phyloP scores from a whole-genome alignment of 129 eudicot genomes.

The Sambucus nigra region DNA sequence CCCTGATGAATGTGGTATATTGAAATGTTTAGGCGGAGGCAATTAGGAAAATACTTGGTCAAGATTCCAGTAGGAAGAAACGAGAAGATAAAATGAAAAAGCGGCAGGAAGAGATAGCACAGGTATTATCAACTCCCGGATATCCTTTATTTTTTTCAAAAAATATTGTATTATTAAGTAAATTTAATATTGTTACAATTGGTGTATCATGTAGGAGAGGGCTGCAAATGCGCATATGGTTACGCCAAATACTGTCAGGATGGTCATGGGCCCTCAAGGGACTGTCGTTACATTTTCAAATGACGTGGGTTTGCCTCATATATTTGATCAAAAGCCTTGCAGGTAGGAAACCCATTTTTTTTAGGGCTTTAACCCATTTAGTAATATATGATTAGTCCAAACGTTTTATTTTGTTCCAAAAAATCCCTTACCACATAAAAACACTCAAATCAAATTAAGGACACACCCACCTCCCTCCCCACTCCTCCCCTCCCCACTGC shows the following conservation, averaged over 20 bases:
- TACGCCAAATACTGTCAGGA: slow-evolving; percentile 52
- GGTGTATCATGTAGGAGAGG: slow-evolving; percentile 46
- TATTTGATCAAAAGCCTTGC: slow-evolving; percentile 54
- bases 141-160: neutral
- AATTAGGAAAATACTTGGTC: slow-evolving; percentile 90
- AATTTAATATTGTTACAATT: neutral
- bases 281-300: slow-evolving; percentile 72
- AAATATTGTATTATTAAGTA: neutral
- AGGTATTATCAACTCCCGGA: slow-evolving; percentile 29
- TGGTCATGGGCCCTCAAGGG: slow-evolving; percentile 70
- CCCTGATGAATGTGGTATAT: slow-evolving; percentile 3
- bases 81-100: slow-evolving; percentile 86
- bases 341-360: slow-evolving; percentile 23
- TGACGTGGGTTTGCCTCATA: slow-evolving; percentile 67
- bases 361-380: too few relatives aligned
- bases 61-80: slow-evolving; percentile 88
- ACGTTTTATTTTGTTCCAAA: too few relatives aligned
- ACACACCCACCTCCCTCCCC: too few relatives aligned
- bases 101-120: slow-evolving; percentile 91
- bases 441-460: too few relatives aligned
- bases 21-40: slow-evolving; percentile 72
- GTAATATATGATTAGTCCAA: too few relatives aligned
- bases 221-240: slow-evolving; percentile 55
- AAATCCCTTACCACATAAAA: too few relatives aligned
- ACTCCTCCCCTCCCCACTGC: too few relatives aligned